Base-by-base conservation (phyloP, 495 filamentous ascomycete species). In the Tetracladium setigerum region DNA sequence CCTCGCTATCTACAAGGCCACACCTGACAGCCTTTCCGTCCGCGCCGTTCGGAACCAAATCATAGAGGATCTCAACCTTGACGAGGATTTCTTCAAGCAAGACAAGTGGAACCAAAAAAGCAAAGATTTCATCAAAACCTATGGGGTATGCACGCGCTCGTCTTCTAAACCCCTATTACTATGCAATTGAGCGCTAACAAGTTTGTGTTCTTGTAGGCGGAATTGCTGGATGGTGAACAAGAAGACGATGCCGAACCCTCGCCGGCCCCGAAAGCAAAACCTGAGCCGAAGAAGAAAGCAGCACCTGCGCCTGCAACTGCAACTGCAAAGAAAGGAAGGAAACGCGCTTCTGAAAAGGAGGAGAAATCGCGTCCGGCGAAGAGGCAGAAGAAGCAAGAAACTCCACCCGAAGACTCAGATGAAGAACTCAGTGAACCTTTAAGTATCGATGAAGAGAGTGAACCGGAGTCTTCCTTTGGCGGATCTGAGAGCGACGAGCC, bases 51-150 rank as follows among this genome's bases (percentile, higher is more conserved):
- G 91, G 32, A 67, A 77, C 30, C 69, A 69, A 1, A 82, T 77
- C 2, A 88, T 91, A 56, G 64, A 79, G 53, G 60, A 81, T 36
- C 62, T 89, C 6, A 70, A 65, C 19, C 73, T 98, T 1, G 71
- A 74, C 2, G 67, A 74, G 4, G 85, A 77, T 0, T 95, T 86
- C 56, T 81, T 95, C 57, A 86, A 81, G 54, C 63, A 76, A 35
- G 62, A 54, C 3, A 61, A 72, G 14, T 96, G 91, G 92, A 94
- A 92, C 56, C 60, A 67, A n/a, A 76, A 74, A 54, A 94, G 87
- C 65, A 88, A 94, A 47, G 55, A 71, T 14, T 59, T 94, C 24
- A 87, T 96, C 45, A 72, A 75, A 48, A 70, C 76, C 13, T 77
- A 80, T 62, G 75, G 85, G 44, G 90, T 95, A 71, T 58, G 80